phyloP scores from a whole-genome alignment of 2,329 filamentous ascomycete genomes.

The Apiospora arundinis region DNA sequence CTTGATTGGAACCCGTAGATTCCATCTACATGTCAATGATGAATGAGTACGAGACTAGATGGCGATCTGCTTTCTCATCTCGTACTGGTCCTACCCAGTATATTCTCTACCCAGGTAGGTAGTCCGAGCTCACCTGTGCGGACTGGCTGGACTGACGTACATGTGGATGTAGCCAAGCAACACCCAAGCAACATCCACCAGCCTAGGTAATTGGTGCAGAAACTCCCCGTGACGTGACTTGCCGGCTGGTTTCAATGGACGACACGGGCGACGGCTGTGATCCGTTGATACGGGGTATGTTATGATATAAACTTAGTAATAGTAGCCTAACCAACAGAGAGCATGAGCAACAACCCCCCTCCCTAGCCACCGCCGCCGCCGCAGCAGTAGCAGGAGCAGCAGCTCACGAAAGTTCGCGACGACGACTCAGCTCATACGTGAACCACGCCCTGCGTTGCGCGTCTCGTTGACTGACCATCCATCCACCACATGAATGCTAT shows the following conservation, averaged over 20 bases:
- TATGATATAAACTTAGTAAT: neutral
- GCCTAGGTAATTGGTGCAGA: neutral
- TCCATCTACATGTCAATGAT: neutral
- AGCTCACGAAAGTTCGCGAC: neutral
- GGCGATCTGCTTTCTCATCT: neutral
- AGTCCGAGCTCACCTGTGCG: neutral
- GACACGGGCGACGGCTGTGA: neutral
- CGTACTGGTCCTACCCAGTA: neutral
- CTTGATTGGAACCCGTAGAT: neutral
- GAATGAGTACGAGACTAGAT: neutral
- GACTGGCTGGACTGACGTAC: neutral
- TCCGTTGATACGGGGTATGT: neutral
- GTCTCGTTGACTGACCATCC: neutral
- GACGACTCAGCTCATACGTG: neutral
- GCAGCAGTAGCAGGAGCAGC: neutral
- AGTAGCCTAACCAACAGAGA: neutral
- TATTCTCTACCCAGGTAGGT: neutral
- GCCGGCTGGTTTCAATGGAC: neutral
- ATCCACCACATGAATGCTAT: neutral
- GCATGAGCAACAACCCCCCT: neutral
- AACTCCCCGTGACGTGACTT: neutral
- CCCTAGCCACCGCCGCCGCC: neutral
- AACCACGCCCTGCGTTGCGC: neutral
- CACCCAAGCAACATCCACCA: neutral
- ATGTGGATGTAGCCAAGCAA: neutral